Base-by-base conservation (phyloP, 2,329 filamentous ascomycete species). In the Claviceps humidiphila region DNA sequence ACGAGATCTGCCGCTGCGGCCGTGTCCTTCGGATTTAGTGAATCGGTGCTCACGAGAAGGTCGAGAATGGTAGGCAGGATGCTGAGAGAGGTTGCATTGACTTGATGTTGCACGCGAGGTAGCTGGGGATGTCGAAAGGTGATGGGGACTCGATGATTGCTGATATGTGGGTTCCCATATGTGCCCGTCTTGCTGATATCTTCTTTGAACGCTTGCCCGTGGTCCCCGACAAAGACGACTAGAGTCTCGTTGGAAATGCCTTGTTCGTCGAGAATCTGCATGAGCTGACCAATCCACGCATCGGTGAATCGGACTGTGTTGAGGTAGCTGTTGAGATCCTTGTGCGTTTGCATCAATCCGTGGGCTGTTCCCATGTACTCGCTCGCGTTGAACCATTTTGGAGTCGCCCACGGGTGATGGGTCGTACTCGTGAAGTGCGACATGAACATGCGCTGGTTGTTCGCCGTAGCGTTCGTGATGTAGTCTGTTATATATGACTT, bases 41-140 rank as follows among this genome's bases (percentile, higher is more conserved):
- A 68, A 22, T 57, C 59, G 5, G 60, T 66, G 46, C 61, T 60
- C 49, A 66, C 54, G 34, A 68, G 64, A 0, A 68, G 60, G 42
- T 68, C 66, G 22, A 68, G 60, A 22, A 68, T 62, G 2, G 64
- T 66, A 4, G 65, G 66, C 1, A 68, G 56, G 34, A 68, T 64
- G n/a, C 63, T 64, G 30, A 64, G 55, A 13, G 66, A 66, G 7
- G 63, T 64, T 4, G 61, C 60, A 24, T 63, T 54, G 55, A 65
- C 61, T 22, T 61, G 58, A 20, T 51, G 51, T 24, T 56, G 48
- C 0, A 67, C 51, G 11, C 59, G 57, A 1, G 65, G 65, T 13
- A 68, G 57, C 16, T 61, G 51, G 1, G 65, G 66, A 50, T 68
- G 65, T 17, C 61, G 57, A 47, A 68, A 61, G 9, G 60, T 58